Evolutionary conservation across 768 basidiomycete genomes (phyloP), one percentile per base, ranked within the genome.

Genomic region (Chalciporus sphaerocephalus): DNA sequence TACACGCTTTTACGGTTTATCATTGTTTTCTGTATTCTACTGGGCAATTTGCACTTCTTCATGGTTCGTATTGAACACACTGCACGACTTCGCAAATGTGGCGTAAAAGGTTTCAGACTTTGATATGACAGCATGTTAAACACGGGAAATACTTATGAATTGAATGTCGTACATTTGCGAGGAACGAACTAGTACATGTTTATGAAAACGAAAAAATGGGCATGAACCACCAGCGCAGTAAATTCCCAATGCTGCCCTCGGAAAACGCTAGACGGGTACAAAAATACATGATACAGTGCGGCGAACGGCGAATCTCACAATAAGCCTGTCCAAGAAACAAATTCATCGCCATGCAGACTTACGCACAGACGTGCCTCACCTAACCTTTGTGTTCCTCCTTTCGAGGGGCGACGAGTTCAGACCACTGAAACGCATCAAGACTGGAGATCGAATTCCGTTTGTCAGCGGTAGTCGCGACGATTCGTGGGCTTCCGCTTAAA

Each of bases 401-500:
- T 34, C 61, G 55, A 10, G 61, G 61, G 3, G 64, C 53, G 37
- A 65, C 63, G 4, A 62, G 54, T 42, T 65, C 63, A 7, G 62
- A 60, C 63, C 63, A 65, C 38, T 66, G 63, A 40, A 66, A 64
- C 17, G 59, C 59, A 21, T 66, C 64, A 44, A 65, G 25, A 35
- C 55, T 64, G 2, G 61, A 58, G 40, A 66, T 54, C 22, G 63
- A 65, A 44, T 50, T 61, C 36, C 62, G 65, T 20, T 62, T 60
- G 23, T 66, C 62, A 17, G 47, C 58, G 1, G 54, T 58, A 16
- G 55, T 55, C n/a, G 64, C 61, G 12, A 65, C 52, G 33, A 67
- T 57, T 16, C 65, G 62, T 16, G 66, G 66, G 44, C 64, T 64
- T 12, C 53, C 51, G 28, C 65, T 66, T 44, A 66, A 40, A 28